Conservation (phyloP, 179 eudicot genomes). For the Gypsophila paniculata region DNA sequence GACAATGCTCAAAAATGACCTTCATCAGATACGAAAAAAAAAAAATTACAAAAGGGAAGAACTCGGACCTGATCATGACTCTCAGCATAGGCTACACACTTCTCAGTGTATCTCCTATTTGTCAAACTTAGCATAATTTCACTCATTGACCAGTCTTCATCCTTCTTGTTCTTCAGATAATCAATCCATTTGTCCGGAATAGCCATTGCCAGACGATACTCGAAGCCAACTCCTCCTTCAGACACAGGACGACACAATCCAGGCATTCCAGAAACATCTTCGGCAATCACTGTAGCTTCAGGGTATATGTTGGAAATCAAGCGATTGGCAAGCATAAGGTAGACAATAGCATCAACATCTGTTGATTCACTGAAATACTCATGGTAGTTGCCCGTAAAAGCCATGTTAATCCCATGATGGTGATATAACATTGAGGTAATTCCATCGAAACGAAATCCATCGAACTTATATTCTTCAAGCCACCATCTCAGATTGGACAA, state of each 20-base stretch:
- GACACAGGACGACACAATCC: slow-evolving; percentile 75
- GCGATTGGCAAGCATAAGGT: slow-evolving; percentile 79
- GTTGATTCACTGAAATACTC: slow-evolving; percentile 89
- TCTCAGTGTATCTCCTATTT: slow-evolving; percentile 90
- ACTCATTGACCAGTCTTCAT: slow-evolving; percentile 89
- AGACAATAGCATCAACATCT: slow-evolving; percentile 94
- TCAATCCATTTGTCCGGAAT: slow-evolving; percentile 98
- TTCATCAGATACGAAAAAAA: background rate
- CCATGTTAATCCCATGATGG: slow-evolving; percentile 85
- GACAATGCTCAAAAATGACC: background rate
- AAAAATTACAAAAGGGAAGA: slow-evolving; percentile 16
- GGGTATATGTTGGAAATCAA: slow-evolving; percentile 60
- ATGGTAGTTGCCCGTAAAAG: slow-evolving; percentile 65
- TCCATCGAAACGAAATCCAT: slow-evolving; percentile 98
- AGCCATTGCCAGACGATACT: slow-evolving; percentile 95
- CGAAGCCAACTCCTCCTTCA: slow-evolving; percentile 93
- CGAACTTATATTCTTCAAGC: slow-evolving; percentile 87
- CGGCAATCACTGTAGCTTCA: slow-evolving; percentile 82
- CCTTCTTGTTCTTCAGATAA: slow-evolving; percentile 66
- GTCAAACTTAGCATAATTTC: slow-evolving; percentile 76
- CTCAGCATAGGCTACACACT: slow-evolving; percentile 96
- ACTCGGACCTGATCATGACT: slow-evolving; percentile 88
- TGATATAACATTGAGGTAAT: slow-evolving; percentile 95
- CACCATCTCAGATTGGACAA: slow-evolving; percentile 94
- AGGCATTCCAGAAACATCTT: slow-evolving; percentile 99